Evolutionary conservation across 257 asterid genomes (phyloP).

Genomic region (Primulina huaijiensis): DNA sequence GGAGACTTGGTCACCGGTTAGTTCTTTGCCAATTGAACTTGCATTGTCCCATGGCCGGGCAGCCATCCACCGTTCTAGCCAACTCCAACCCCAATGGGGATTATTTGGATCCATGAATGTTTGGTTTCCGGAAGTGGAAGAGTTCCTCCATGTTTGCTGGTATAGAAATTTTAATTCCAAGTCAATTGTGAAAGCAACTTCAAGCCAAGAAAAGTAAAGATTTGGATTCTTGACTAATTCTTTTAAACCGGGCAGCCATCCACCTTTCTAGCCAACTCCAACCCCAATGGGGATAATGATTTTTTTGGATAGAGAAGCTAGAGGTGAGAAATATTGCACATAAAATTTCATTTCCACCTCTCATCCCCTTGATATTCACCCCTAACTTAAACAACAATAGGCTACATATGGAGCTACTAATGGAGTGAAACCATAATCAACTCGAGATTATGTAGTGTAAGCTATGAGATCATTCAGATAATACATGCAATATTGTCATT

Average conservation of each 20-base stretch:
- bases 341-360: too few relatives aligned
- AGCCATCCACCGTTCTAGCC: constrained; percentile 90
- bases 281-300: too few relatives aligned
- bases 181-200: neutral
- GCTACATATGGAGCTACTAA: neutral
- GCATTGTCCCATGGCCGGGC: constrained; percentile 65
- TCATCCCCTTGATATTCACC: neutral
- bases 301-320: too few relatives aligned
- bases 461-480: neutral
- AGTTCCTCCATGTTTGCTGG: constrained; percentile 62
- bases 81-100: constrained; percentile 92
- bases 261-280: too few relatives aligned
- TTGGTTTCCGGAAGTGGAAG: constrained; percentile 45
- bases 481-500: neutral
- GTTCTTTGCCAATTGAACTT: constrained; percentile 44
- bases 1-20: constrained; percentile 31
- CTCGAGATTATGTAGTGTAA: too few relatives aligned
- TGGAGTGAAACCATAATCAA: too few relatives aligned
- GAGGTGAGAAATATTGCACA: too few relatives aligned
- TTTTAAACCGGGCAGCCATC: too few relatives aligned
- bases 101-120: constrained; percentile 66
- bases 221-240: neutral
- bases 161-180: neutral
- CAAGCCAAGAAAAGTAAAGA: neutral
- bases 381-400: neutral